Evolutionary conservation across 208 protist genomes (phyloP).

Genomic region (Leishmania braziliensis): DNA sequence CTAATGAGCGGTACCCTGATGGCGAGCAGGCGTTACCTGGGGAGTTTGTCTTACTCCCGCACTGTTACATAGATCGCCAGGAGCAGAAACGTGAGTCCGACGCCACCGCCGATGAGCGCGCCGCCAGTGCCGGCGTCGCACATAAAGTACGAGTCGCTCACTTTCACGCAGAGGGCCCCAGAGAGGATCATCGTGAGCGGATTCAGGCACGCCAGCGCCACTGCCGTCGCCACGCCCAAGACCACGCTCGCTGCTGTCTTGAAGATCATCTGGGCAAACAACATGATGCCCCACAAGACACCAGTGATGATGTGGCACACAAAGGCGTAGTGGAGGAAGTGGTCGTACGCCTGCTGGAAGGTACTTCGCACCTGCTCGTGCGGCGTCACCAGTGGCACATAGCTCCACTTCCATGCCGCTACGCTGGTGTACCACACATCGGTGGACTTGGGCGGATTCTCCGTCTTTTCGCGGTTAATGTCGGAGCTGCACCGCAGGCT

Average conservation of each 20-base stretch:
- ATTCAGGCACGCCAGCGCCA: conserved; percentile 66
- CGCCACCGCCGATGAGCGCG: conserved; percentile 67
- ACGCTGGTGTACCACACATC: conserved; percentile 61
- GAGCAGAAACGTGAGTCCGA: conserved; percentile 56
- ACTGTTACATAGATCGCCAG: conserved; percentile 69
- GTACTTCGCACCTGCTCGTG: conserved; percentile 17
- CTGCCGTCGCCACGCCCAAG: conserved; percentile 64
- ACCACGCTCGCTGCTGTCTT: conserved; percentile 48
- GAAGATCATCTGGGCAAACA: conserved; percentile 65
- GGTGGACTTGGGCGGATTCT: conserved; percentile 52
- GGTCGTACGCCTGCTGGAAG: conserved; percentile 50
- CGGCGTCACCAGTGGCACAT: conserved; percentile 66
- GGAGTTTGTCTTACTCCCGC: conserved; percentile 12
- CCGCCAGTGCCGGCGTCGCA: conserved; percentile 60
- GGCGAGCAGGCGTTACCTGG: not conserved
- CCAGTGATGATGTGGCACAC: conserved; percentile 54
- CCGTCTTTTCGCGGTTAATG: conserved; percentile 60
- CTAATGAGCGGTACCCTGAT: not conserved
- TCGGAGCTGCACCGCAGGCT: conserved; percentile 67
- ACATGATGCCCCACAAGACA: conserved; percentile 60
- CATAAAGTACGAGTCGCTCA: conserved; percentile 70
- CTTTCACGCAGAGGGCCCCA: conserved; percentile 65
- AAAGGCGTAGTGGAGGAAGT: conserved; percentile 66
- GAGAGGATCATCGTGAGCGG: conserved; percentile 68
- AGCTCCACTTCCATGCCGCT: conserved; percentile 53